phyloP scores from a whole-genome alignment of 1,284 basidiomycete genomes.

The Apiotrichum sp. region DNA sequence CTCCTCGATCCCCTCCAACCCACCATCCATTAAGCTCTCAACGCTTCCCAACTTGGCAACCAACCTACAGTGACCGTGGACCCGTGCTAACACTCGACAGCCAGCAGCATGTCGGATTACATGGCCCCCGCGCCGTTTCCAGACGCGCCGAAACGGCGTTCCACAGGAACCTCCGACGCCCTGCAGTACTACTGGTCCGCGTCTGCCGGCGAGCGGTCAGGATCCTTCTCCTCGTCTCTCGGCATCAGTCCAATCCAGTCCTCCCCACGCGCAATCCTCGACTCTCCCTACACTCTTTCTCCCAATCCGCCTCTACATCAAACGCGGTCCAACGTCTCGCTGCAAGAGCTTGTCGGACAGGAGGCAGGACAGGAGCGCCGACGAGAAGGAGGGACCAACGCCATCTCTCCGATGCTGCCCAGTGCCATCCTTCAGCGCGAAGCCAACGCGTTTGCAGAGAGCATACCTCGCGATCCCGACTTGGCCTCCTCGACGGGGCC shows the following conservation, averaged over 20 bases:
- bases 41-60: too few relatives aligned
- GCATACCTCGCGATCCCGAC: background rate
- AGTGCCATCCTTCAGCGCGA: background rate
- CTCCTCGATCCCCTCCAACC: too few relatives aligned
- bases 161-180: slow-evolving; percentile 34
- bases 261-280: slow-evolving; percentile 2
- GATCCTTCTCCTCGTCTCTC: slow-evolving; percentile 30
- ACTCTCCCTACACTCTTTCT: slow-evolving; percentile 18
- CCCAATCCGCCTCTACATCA: slow-evolving; percentile 5
- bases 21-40: too few relatives aligned
- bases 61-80: too few relatives aligned
- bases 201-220: slow-evolving; percentile 36
- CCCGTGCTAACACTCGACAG: too few relatives aligned
- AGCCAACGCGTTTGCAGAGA: background rate
- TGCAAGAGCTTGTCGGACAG: slow-evolving; percentile 8
- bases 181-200: slow-evolving; percentile 42
- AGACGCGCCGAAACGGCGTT: slow-evolving; percentile 17
- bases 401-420: background rate
- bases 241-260: slow-evolving; percentile 17
- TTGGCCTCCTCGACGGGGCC: background rate
- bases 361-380: slow-evolving; percentile 1
- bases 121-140: background rate
- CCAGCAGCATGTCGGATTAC: slow-evolving; percentile 13
- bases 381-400: background rate
- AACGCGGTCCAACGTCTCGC: slow-evolving; percentile 1